These are phyloP conservation scores for Cornus suecica DNA, from an alignment of 148 eudicot genomes.

Conservation along the genomic window DNA sequence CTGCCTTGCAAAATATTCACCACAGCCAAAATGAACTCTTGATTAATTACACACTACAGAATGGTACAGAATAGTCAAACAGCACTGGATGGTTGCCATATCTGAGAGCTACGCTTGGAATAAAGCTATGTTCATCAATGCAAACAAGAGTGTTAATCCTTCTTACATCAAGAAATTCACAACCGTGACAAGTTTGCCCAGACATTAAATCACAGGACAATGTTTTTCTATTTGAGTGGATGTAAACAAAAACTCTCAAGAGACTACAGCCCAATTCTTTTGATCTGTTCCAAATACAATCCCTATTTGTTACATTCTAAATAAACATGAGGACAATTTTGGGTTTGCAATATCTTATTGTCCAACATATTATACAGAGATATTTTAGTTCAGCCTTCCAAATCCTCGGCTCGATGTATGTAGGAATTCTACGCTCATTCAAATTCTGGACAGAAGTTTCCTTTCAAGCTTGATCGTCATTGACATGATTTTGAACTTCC, in stretches of 20 bases:
- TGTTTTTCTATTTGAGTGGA: not conserved
- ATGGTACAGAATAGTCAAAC: not conserved
- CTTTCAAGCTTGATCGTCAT: slow-evolving; percentile 49
- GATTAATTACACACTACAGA: not conserved
- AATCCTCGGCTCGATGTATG: not conserved
- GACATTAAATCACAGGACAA: not conserved
- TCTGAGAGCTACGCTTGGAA: not conserved
- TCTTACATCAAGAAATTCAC: not conserved
- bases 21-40: not conserved
- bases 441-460: not conserved
- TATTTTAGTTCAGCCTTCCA: not conserved
- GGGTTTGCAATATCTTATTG: not conserved
- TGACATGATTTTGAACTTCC: slow-evolving; percentile 57
- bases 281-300: slow-evolving; percentile 13
- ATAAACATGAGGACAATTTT: slow-evolving; percentile 15
- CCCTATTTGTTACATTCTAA: slow-evolving; percentile 25
- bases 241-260: slow-evolving; percentile 1
- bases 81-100: not conserved
- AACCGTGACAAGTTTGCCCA: not conserved
- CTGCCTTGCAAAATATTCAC: no score
- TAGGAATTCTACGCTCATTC: slow-evolving; percentile 13
- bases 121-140: not conserved
- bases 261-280: slow-evolving; percentile 11
- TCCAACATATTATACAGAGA: slow-evolving; percentile 29
- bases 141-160: not conserved